Evolutionary conservation across 768 basidiomycete genomes (phyloP), one percentile per base, ranked within the genome.

Genomic region (Paxillus involutus): DNA sequence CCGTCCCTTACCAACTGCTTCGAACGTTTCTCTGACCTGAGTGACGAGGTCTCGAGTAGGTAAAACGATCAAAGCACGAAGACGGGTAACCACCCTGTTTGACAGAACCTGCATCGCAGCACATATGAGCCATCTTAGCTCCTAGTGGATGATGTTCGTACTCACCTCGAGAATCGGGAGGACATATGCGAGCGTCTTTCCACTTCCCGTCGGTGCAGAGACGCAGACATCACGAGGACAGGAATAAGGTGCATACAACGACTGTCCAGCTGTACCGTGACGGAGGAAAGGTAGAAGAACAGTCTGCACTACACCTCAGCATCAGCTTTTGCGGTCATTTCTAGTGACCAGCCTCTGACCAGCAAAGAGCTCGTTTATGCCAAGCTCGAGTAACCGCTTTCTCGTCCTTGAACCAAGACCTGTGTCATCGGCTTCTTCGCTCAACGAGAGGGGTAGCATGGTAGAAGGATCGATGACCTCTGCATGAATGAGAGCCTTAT

Each of bases 151-250:
- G 1, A 35, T 21, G 37, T 14, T 48, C 30, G 13, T 32, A 50
- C 72, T 53, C 53, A 89, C 93, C 79, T 97, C 93, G 30, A 97
- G 78, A 51, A 98, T 89, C 1, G 97, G 97, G 33, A 98, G 73
- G 1, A 87, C 91, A 72, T 99, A 99, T n/a, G 93, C 91, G 29
- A 99, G 78, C 0, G 96, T 99, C 71, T 99, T 99, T 0, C 97
- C 97, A 61, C 94, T 97, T 21, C 97, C 97, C 0, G 97, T 99
- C 0, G 97, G 97, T 1, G 97, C 97, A 8, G 94, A 97, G 12
- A 96, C 90, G 60, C 94, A 95, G 12, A 94, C 80, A 71, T 99
- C 97, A 26, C 79, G 79, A 26, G 85, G 85, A 35, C 82, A 78
- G 52, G 80, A 66, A 60, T 82, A 86, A 0, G 91, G 86, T 41